Evolutionary conservation across 805 yeast species (phyloP).

Genomic region (Monosporozyma solicola): DNA sequence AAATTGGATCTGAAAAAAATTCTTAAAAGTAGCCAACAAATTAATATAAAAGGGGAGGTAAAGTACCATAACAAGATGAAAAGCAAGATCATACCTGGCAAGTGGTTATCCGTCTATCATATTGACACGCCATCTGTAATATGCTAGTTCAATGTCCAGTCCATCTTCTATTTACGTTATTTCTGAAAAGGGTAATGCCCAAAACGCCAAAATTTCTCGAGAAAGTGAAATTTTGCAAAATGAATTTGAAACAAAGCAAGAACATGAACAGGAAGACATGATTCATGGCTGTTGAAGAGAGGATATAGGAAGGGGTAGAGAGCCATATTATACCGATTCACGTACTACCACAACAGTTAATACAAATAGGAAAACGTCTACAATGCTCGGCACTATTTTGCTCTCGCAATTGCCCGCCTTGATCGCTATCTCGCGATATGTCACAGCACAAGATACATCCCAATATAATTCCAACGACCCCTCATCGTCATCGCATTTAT

Average conservation of each 20-base stretch:
- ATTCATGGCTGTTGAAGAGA: not conserved
- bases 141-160: not conserved
- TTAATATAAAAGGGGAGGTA: not conserved
- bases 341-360: not conserved
- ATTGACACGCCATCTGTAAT: not conserved
- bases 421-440: not conserved
- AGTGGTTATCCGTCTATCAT: not conserved
- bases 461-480: not conserved
- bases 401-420: not conserved
- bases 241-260: not conserved
- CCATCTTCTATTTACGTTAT: not conserved
- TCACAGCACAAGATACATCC: not conserved
- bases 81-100: not conserved
- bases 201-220: not conserved
- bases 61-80: not conserved
- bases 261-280: not conserved
- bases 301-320: not conserved
- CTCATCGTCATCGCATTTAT: not conserved
- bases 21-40: conserved; percentile 2
- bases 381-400: not conserved
- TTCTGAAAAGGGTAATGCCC: not conserved
- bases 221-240: not conserved
- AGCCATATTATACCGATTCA: not conserved
- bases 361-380: not conserved
- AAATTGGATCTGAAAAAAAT: conserved; percentile 18